phyloP scores from a whole-genome alignment of 306 rosid species.

The Medicago lupulina region DNA sequence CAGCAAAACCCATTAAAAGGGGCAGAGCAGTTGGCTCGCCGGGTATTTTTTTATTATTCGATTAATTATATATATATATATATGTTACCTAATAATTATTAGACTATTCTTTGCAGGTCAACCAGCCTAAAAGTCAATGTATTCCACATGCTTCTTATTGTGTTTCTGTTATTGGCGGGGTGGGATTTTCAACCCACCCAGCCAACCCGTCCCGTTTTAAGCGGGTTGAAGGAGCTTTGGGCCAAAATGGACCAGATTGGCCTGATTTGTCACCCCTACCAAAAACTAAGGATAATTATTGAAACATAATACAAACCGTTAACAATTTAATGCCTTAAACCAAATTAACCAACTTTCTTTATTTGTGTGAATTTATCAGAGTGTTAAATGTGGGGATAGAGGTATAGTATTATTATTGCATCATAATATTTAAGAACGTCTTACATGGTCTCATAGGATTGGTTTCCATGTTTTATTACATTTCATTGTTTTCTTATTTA shows the following conservation, averaged over 20 bases:
- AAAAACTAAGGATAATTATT: neutral
- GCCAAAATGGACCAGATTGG: neutral
- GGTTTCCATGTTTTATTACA: neutral
- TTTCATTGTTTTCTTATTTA: constrained; percentile 1
- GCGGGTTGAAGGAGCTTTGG: neutral
- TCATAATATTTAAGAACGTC: neutral
- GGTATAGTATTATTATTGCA: neutral
- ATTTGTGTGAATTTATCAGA: neutral
- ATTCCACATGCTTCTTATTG: neutral
- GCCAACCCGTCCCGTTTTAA: neutral
- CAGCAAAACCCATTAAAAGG: neutral
- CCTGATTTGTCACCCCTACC: neutral
- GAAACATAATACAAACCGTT: neutral
- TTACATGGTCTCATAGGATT: constrained; percentile 8
- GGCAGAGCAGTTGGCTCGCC: neutral
- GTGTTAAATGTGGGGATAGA: neutral
- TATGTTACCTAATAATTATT: too few species aligned
- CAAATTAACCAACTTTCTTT: neutral
- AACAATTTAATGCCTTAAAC: neutral
- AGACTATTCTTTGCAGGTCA: neutral
- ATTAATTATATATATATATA: neutral
- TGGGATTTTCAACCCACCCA: neutral
- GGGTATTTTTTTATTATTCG: neutral
- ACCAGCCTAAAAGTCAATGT: neutral
- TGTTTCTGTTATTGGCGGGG: neutral